Percentiles rank a stretch among this genome's conserved stretches.
phyloP scores from a whole-genome alignment of 192 early-diverging fungal species.

The Rhizoclosmatium sp. region DNA sequence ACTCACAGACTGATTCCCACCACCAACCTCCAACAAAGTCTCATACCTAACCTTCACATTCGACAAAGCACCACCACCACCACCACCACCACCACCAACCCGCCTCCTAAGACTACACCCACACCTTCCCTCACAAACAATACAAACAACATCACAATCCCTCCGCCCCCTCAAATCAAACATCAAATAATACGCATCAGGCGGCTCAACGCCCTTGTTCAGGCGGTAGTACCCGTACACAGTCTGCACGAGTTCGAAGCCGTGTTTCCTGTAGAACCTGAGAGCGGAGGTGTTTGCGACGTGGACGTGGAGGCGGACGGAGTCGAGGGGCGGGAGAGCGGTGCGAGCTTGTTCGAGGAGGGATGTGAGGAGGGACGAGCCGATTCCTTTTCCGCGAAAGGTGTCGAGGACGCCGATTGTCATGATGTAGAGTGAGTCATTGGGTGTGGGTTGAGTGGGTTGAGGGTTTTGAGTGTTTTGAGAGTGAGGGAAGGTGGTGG shows the following conservation, averaged over 20 bases:
- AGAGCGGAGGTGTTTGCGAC: conserved; percentile 81
- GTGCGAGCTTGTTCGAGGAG: conserved; percentile 61
- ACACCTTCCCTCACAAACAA: too few relatives aligned
- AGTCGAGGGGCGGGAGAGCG: conserved; percentile 56
- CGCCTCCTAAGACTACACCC: too few relatives aligned
- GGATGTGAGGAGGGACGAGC: conserved; percentile 65
- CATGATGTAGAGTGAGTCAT: conserved; percentile 81
- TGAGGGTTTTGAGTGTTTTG: conserved; percentile 18
- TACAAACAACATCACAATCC: too few relatives aligned
- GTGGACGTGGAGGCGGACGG: conserved; percentile 87
- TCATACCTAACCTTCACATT: too few relatives aligned
- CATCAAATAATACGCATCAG: conserved; percentile 73
- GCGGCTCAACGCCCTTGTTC: conserved; percentile 77
- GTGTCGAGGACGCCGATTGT: conserved; percentile 90
- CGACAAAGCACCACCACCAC: too few relatives aligned
- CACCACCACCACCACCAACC: too few relatives aligned
- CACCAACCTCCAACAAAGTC: too few relatives aligned
- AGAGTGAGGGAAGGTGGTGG: too few relatives aligned
- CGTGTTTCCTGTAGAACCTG: conserved; percentile 81
- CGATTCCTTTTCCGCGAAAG: conserved; percentile 81
- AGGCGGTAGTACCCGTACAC: conserved; percentile 77
- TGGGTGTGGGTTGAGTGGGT: not conserved
- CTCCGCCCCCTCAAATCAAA: not conserved
- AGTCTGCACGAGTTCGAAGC: conserved; percentile 67
- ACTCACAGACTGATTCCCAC: too few relatives aligned